A percentile compares a stretch with the other conserved stretches of the same genome.
phyloP scores from a whole-genome alignment of 2,329 filamentous ascomycete species.

The Neofusicoccum cordaticola region DNA sequence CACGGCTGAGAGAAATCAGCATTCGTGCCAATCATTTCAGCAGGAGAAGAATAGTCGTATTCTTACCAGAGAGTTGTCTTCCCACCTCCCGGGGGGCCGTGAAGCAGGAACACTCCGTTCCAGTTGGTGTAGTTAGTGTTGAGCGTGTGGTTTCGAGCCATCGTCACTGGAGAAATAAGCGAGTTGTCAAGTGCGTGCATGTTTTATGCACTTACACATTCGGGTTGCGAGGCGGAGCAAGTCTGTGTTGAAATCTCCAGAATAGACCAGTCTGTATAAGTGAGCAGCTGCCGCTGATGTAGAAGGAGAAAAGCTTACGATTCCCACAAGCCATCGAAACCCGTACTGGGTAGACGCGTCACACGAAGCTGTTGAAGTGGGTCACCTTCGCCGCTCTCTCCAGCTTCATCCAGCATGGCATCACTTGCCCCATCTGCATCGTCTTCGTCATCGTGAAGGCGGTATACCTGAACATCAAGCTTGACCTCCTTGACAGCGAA shows the following conservation, averaged over 20 bases:
- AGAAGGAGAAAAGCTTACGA: conserved; percentile 28
- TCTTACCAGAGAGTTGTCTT: conserved; percentile 43
- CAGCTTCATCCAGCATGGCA: not conserved
- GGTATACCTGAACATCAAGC: conserved; percentile 45
- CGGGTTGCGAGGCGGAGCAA: conserved; percentile 41
- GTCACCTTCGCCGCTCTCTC: conserved; percentile 27
- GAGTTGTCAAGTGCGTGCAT: not conserved
- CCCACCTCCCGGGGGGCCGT: conserved; percentile 45
- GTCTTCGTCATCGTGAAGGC: conserved; percentile 30
- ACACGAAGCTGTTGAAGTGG: conserved; percentile 31
- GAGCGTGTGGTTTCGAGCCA: conserved; percentile 34
- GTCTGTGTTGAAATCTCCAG: conserved; percentile 40
- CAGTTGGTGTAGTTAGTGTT: conserved; percentile 42
- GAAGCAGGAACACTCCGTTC: conserved; percentile 44
- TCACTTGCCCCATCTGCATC: conserved; percentile 20
- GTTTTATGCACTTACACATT: conserved; percentile 29
- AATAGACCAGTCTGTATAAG: conserved; percentile 39
- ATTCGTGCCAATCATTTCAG: not conserved
- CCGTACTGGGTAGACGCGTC: conserved; percentile 37
- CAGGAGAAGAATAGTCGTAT: too few relatives aligned
- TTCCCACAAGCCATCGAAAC: conserved; percentile 44
- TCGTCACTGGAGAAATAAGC: conserved; percentile 23
- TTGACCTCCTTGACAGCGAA: conserved; percentile 30
- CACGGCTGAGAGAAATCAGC: conserved; percentile 30
- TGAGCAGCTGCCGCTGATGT: not conserved